These are phyloP conservation scores for Sordariomycetes sp. DNA, from an alignment of 2,329 filamentous ascomycete species.

Conservation along the genomic window DNA sequence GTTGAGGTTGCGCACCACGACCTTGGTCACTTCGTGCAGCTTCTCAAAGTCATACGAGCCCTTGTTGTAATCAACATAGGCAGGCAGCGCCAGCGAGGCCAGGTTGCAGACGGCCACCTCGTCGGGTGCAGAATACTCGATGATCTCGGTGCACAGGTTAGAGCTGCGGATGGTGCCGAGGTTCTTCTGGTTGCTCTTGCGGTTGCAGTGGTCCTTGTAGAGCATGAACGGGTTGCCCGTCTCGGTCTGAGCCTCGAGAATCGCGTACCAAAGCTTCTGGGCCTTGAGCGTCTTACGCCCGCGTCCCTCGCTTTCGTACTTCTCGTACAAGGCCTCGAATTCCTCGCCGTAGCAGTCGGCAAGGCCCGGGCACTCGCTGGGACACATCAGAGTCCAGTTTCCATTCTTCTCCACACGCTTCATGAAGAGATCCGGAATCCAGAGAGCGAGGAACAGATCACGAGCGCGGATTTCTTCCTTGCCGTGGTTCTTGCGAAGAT, in stretches of 20 bases:
- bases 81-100: constrained; percentile 84
- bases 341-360: constrained; percentile 97
- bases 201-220: constrained; percentile 97
- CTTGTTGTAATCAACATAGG: constrained; percentile 77
- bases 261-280: constrained; percentile 99
- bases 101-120: constrained; percentile 98
- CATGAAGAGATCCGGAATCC: constrained; percentile 99
- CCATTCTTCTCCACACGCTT: constrained; percentile 96
- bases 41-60: constrained; percentile 92
- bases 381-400: constrained; percentile 97
- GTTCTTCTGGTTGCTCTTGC: constrained; percentile 99
- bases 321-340: constrained; percentile 89
- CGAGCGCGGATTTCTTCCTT: constrained; percentile 97
- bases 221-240: constrained; percentile 99
- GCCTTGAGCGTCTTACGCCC: constrained; percentile 89
- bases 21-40: constrained; percentile 86
- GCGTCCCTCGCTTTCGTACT: constrained; percentile 79
- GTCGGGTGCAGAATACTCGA: constrained; percentile 94
- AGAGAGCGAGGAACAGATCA: constrained; percentile 94
- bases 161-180: constrained; percentile 96
- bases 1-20: constrained; percentile 92
- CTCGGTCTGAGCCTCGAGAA: constrained; percentile 96
- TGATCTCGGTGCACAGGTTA: constrained; percentile 96
- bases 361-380: constrained; percentile 88
- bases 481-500: constrained; percentile 97